These are phyloP conservation scores for Cladophialophora carrionii DNA, from an alignment of 2,329 filamentous ascomycete genomes.

Conservation along the genomic window DNA sequence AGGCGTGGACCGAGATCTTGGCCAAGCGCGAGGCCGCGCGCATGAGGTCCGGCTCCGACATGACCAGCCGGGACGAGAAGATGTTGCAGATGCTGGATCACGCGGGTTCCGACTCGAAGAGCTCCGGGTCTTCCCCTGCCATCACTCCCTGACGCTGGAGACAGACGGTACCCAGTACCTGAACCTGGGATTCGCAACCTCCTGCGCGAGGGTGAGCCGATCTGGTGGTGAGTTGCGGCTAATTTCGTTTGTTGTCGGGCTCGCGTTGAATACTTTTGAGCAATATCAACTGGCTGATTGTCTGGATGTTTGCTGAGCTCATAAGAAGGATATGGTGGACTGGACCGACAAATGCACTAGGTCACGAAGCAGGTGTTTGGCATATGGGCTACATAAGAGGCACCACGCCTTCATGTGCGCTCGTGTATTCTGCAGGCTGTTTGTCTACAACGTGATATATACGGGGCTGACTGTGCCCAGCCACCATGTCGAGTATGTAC, in stretches of 20 bases:
- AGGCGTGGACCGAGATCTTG: slow-evolving; percentile 27
- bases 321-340: too few relatives aligned
- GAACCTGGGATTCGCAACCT: neutral
- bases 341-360: too few relatives aligned
- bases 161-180: neutral
- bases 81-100: neutral
- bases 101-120: slow-evolving; percentile 16
- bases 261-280: too few relatives aligned
- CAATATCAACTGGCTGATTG: too few relatives aligned
- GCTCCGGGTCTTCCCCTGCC: slow-evolving; percentile 13
- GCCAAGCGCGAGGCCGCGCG: slow-evolving; percentile 30
- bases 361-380: too few relatives aligned
- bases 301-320: too few relatives aligned
- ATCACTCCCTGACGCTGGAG: slow-evolving; percentile 1
- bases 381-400: too few relatives aligned
- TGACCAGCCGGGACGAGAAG: neutral
- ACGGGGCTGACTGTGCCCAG: too few relatives aligned
- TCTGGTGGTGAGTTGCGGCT: neutral
- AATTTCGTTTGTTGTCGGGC: neutral
- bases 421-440: too few relatives aligned
- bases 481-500: too few relatives aligned
- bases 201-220: neutral
- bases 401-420: too few relatives aligned
- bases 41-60: slow-evolving; percentile 20
- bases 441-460: too few relatives aligned